phyloP scores from a whole-genome alignment of 495 filamentous ascomycete genomes.

The Lasiosphaeriaceae sp. region DNA sequence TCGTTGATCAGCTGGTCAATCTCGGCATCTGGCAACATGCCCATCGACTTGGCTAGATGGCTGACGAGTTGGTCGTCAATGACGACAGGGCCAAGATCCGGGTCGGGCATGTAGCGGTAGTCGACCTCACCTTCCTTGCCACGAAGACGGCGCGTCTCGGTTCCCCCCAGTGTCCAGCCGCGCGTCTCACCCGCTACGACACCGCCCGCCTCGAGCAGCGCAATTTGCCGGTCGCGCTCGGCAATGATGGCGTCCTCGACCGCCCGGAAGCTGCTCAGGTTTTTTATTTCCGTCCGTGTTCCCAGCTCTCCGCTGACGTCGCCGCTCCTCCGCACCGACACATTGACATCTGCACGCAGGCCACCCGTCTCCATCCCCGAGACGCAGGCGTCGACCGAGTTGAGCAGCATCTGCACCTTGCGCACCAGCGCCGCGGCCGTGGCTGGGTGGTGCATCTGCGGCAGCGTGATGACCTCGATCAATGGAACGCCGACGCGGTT shows the following conservation, averaged over 20 bases:
- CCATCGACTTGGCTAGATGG: conserved; percentile 56
- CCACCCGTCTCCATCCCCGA: conserved; percentile 92
- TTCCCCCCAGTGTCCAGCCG: conserved; percentile 81
- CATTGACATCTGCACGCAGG: conserved; percentile 90
- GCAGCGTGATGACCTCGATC: conserved; percentile 91
- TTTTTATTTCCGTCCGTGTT: conserved; percentile 96
- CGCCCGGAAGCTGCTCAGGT: conserved; percentile 88
- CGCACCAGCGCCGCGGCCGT: conserved; percentile 83
- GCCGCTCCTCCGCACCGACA: conserved; percentile 64
- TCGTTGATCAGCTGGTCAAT: conserved; percentile 52
- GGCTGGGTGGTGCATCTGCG: conserved; percentile 75
- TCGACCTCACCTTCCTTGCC: conserved; percentile 97
- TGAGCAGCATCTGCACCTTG: conserved; percentile 84
- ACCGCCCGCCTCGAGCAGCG: conserved; percentile 72
- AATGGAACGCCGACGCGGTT: conserved; percentile 89
- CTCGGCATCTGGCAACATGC: conserved; percentile 65
- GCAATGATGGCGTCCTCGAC: conserved; percentile 90
- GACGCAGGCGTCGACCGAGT: conserved; percentile 73
- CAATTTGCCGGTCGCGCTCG: conserved; percentile 85
- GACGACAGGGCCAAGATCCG: conserved; percentile 77
- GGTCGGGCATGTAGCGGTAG: conserved; percentile 98
- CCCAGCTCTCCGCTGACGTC: conserved; percentile 56
- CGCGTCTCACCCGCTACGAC: conserved; percentile 82
- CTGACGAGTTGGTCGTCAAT: conserved; percentile 67
- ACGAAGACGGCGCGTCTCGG: conserved; percentile 71